Percentiles rank a stretch among this genome's conserved stretches.
Conservation (phyloP, 163 green algal genomes). For the Chloromonas sp. region DNA sequence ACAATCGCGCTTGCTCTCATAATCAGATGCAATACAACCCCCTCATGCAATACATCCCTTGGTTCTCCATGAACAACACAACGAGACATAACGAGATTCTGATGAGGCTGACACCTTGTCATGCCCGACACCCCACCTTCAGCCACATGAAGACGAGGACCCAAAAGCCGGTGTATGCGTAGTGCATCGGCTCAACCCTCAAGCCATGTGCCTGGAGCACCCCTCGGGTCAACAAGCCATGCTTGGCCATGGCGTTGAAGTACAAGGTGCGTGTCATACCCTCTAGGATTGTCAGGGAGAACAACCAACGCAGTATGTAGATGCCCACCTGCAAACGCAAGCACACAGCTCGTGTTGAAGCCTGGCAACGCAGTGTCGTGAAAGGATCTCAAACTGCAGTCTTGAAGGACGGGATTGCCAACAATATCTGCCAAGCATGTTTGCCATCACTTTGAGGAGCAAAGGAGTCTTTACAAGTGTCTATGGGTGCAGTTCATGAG, state of each 20-base stretch:
- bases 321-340: background rate
- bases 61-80: too few species aligned
- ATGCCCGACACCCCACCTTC: slow-evolving; percentile 56
- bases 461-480: too few species aligned
- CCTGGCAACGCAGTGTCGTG: background rate
- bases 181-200: slow-evolving; percentile 17
- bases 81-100: too few species aligned
- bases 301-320: slow-evolving; percentile 31
- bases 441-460: too few species aligned
- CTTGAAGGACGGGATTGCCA: too few species aligned
- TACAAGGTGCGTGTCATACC: slow-evolving; percentile 73
- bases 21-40: too few species aligned
- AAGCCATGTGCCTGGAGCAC: background rate
- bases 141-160: slow-evolving; percentile 94
- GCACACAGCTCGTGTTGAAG: background rate
- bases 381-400: too few species aligned
- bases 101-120: too few species aligned
- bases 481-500: too few species aligned
- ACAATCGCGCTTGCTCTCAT: too few species aligned
- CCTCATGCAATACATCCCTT: too few species aligned
- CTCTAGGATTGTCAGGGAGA: slow-evolving; percentile 64
- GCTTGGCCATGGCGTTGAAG: slow-evolving; percentile 75
- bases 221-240: slow-evolving; percentile 16
- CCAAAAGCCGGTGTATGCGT: slow-evolving; percentile 57
- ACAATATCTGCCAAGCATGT: too few species aligned